Conservation (phyloP, 2,329 filamentous ascomycete species). For the Xylaria sp. region DNA sequence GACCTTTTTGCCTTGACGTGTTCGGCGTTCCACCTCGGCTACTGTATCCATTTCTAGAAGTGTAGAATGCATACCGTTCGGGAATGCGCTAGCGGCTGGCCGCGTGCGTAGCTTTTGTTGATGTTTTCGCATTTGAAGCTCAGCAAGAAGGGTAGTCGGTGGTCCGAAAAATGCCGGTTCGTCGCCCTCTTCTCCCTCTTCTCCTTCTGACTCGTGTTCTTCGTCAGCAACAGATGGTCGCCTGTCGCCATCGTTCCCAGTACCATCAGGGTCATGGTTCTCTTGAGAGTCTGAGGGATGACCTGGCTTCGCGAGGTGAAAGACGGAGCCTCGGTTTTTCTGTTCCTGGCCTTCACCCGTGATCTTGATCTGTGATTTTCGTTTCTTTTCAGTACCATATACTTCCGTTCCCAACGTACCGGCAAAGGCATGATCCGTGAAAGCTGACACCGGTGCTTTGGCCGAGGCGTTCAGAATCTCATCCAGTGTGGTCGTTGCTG, state of each 20-base stretch:
- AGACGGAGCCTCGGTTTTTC: conserved; percentile 47
- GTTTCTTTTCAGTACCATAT: conserved; percentile 59
- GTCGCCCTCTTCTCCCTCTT: conserved; percentile 41
- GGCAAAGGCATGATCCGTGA: conserved; percentile 81
- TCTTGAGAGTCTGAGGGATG: conserved; percentile 25
- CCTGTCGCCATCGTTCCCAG: conserved; percentile 26
- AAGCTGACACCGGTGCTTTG: conserved; percentile 80
- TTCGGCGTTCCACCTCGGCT: conserved; percentile 73
- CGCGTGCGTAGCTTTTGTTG: conserved; percentile 77
- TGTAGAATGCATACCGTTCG: conserved; percentile 83
- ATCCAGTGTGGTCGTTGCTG: conserved; percentile 82
- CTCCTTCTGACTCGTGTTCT: conserved; percentile 34
- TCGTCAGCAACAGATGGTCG: conserved; percentile 28
- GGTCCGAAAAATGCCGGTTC: conserved; percentile 56
- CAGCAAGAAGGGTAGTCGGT: conserved; percentile 86
- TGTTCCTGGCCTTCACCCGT: conserved; percentile 25
- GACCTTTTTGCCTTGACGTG: conserved; percentile 68
- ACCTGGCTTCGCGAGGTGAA: conserved; percentile 42
- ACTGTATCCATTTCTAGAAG: conserved; percentile 87
- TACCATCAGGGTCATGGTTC: conserved; percentile 21
- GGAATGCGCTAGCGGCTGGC: conserved; percentile 55
- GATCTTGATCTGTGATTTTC: conserved; percentile 35
- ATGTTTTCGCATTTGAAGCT: conserved; percentile 84
- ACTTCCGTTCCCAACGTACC: conserved; percentile 70
- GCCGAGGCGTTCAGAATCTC: conserved; percentile 88